These are phyloP conservation scores for Trichoderma simmonsii DNA, from an alignment of 2,329 filamentous ascomycete genomes.

Conservation along the genomic window DNA sequence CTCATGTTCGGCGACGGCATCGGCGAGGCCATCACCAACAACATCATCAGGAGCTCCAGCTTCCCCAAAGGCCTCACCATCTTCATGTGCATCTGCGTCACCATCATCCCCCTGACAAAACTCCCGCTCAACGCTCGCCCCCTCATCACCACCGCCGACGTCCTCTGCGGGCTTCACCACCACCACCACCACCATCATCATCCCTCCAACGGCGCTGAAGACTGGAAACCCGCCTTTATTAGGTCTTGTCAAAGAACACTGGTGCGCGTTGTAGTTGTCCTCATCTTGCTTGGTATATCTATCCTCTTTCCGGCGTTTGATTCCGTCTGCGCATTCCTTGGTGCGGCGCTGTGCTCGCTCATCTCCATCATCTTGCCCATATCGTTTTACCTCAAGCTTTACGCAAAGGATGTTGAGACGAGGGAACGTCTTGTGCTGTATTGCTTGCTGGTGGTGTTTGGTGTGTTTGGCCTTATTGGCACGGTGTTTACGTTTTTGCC, in stretches of 20 bases:
- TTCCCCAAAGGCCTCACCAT: conserved; percentile 74
- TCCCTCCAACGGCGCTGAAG: conserved; percentile 38
- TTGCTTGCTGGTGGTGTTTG: conserved; percentile 65
- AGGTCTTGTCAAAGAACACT: conserved; percentile 50
- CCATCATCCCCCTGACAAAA: conserved; percentile 92
- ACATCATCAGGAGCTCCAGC: conserved; percentile 70
- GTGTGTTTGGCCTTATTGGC: conserved; percentile 67
- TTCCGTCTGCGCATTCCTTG: conserved; percentile 86
- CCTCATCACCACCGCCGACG: conserved; percentile 80
- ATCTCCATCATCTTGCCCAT: conserved; percentile 90
- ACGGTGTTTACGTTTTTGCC: conserved; percentile 89
- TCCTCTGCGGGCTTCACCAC: conserved; percentile 69
- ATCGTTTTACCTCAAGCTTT: conserved; percentile 87
- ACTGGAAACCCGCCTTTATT: conserved; percentile 39
- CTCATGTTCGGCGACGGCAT: conserved; percentile 95
- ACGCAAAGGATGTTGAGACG: conserved; percentile 65
- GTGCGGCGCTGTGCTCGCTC: conserved; percentile 84
- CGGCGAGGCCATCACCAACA: conserved; percentile 83
- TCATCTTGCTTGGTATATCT: conserved; percentile 74
- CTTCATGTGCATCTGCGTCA: conserved; percentile 80
- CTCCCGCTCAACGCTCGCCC: conserved; percentile 87
- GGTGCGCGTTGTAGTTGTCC: conserved; percentile 63
- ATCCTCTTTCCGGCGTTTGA: conserved; percentile 73
- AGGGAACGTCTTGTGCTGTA: conserved; percentile 66
- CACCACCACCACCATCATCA: conserved; percentile 30